phyloP scores from a whole-genome alignment of 768 basidiomycete species.

The Tulasnella sp. region DNA sequence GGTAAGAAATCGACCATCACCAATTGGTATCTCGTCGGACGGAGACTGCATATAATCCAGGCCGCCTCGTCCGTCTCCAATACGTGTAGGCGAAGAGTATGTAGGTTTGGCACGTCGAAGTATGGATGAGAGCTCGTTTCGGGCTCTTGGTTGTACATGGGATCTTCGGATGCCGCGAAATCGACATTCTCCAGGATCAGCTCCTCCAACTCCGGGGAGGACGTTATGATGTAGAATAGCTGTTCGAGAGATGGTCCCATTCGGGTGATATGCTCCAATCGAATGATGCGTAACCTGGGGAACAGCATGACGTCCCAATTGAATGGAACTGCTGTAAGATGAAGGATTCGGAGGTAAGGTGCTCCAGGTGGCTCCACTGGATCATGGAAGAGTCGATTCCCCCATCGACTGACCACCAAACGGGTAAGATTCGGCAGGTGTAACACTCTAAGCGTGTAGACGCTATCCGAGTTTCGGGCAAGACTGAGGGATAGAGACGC shows the following conservation, averaged over 20 bases:
- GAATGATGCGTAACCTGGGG: not conserved
- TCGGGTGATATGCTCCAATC: not conserved
- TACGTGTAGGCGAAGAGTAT: not conserved
- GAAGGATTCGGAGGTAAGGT: not conserved
- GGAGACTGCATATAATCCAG: not conserved
- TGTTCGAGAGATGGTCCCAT: not conserved
- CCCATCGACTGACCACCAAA: not conserved
- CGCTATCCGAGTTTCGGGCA: not conserved
- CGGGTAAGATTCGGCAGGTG: not conserved
- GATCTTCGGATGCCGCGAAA: not conserved
- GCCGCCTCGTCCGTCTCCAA: not conserved
- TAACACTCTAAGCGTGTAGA: not conserved
- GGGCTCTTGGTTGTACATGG: not conserved
- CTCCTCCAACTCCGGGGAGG: not conserved
- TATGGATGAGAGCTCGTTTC: not conserved
- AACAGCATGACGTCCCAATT: not conserved
- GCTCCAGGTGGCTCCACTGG: not conserved
- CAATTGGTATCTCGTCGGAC: not conserved
- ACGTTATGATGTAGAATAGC: not conserved
- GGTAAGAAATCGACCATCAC: not conserved
- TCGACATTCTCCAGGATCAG: not conserved
- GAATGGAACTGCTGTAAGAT: not conserved
- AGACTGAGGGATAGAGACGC: not conserved
- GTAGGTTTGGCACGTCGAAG: not conserved
- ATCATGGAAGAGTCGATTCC: not conserved